Base-by-base conservation (phyloP, 2,329 filamentous ascomycete species). In the Diaporthe australafricana region DNA sequence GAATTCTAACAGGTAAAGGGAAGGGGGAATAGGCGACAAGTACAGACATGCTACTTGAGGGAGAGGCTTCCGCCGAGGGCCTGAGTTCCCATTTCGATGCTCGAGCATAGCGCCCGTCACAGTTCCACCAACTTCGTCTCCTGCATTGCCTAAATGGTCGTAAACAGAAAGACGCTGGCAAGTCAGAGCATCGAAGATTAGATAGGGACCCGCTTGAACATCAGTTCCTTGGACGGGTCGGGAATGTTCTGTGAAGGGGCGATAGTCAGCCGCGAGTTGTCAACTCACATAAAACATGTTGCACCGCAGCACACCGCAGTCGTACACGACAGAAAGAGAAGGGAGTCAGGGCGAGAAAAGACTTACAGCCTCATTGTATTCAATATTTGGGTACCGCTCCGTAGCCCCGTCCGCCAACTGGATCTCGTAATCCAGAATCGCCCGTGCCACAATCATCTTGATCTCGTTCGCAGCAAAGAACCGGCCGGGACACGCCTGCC, bases 401-500 rank as follows among this genome's bases (percentile, higher is more conserved):
- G 65, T 74, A 20, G 63, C 67, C 0, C 77, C 78, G 5, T 78
- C 78, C 0, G 69, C 72, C 35, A 77, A 55, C 68, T 71, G 73
- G 30, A 81, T 72, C 25, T 83, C 80, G 38, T 80, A 82, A 32
- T 68, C 67, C 63, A 80, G 53, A 38, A 83, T 17, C 11, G 77
- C 55, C n/a, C 75, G 74, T 7, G 78, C 76, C 16, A 83, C 55
- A n/a, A 82, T 76, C 76, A 82, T 77, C 78, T 83, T 82, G 73
- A 83, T 78, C 75, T 82, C 79, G 40, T 81, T 80, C 20, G 77
- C 77, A 1, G 81, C 81, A 70, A 83, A 82, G 76, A 82, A 83
- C 14, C 81, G 75, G 0, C 82, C 82, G 0, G 82, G 81, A 55
- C 81, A 83, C 0, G 83, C 81, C 68, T 84, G 83, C 0, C 80